A percentile compares a stretch with the other conserved stretches of the same genome.
Evolutionary conservation across 208 protist species (phyloP).

Genomic region (Trypanosoma lewisi): DNA sequence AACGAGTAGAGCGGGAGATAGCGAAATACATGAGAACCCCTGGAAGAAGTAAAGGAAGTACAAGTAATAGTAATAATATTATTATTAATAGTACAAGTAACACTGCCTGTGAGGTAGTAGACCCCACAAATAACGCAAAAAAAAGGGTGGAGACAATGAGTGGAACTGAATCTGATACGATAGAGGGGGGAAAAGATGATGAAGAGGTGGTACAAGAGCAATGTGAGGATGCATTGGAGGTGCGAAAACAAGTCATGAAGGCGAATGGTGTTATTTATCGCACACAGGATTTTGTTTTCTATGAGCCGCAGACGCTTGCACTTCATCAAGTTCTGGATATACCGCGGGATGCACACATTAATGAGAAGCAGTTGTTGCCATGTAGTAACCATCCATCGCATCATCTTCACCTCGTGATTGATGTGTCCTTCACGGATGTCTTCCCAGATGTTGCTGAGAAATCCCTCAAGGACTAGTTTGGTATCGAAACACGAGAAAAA

Average conservation of each 20-base stretch:
- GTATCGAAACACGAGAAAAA: neutral
- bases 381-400: constrained; percentile 72
- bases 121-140: neutral
- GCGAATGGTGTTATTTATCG: constrained; percentile 49
- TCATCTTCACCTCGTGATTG: constrained; percentile 71
- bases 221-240: constrained; percentile 35
- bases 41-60: constrained; percentile 6
- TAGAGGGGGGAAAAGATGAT: too few relatives aligned
- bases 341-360: constrained; percentile 58
- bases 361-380: constrained; percentile 58
- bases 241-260: constrained; percentile 29
- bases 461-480: constrained; percentile 44
- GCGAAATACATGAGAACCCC: constrained; percentile 28
- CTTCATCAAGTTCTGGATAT: constrained; percentile 83
- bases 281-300: constrained; percentile 86
- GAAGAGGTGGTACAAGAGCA: too few relatives aligned
- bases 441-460: constrained; percentile 56
- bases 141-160: neutral
- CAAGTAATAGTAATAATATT: neutral
- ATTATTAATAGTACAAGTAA: too few relatives aligned
- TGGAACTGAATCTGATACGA: neutral
- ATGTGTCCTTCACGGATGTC: constrained; percentile 81
- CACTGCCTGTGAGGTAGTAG: too few relatives aligned
- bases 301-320: constrained; percentile 61
- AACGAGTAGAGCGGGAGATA: constrained; percentile 41